Percentiles rank a stretch among this genome's conserved stretches.
Evolutionary conservation across 2,329 filamentous ascomycete genomes (phyloP).

Genomic region (Colletotrichum costaricense): DNA sequence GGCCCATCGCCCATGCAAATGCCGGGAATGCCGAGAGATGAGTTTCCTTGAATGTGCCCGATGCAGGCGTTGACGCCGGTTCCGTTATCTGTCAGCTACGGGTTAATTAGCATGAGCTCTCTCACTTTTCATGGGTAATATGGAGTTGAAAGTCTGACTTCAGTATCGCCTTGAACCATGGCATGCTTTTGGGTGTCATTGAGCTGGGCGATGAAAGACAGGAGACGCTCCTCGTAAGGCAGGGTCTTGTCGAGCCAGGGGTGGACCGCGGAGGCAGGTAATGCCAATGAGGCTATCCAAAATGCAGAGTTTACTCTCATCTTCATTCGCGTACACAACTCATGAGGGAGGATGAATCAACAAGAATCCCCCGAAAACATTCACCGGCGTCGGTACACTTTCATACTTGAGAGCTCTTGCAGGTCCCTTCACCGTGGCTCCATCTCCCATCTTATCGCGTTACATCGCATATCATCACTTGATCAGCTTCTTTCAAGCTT

Average conservation of each 20-base stretch:
- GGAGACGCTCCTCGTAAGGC: background rate
- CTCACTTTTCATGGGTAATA: background rate
- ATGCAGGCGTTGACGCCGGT: constrained; percentile 23
- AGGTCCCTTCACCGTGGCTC: background rate
- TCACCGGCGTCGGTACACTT: background rate
- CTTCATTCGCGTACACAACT: background rate
- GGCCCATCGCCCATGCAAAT: constrained; percentile 23
- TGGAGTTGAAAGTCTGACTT: background rate
- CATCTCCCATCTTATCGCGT: background rate
- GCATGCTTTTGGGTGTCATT: background rate
- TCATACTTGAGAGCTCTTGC: background rate
- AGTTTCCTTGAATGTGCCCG: constrained; percentile 1
- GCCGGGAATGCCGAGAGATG: constrained; percentile 1
- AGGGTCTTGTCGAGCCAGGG: background rate
- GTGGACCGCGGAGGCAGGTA: background rate
- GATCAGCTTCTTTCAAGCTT: background rate
- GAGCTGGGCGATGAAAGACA: background rate
- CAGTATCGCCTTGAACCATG: background rate
- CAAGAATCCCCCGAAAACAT: background rate
- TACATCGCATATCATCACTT: background rate
- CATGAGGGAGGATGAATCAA: background rate
- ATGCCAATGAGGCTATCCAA: background rate
- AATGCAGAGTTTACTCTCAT: background rate
- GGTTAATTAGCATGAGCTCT: background rate
- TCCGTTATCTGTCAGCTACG: background rate